phyloP scores from a whole-genome alignment of 2,329 filamentous ascomycete species.

The Cercospora citrullina region DNA sequence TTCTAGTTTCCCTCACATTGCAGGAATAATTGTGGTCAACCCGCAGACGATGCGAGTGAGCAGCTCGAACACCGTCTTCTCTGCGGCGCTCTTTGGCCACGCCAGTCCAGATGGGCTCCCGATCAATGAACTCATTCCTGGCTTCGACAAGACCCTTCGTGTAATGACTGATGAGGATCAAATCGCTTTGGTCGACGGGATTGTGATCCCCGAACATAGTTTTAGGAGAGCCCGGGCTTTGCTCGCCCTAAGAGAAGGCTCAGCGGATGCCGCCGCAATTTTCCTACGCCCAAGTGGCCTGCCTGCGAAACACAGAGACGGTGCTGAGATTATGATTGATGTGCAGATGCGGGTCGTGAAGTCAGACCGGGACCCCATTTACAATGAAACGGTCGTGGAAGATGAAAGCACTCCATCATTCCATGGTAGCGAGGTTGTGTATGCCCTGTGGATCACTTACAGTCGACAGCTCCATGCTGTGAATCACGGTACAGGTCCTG shows the following conservation, averaged over 20 bases:
- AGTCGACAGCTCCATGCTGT: slow-evolving; percentile 85
- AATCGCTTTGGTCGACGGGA: slow-evolving; percentile 81
- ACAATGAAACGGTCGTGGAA: slow-evolving; percentile 64
- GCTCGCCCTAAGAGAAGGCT: slow-evolving; percentile 78
- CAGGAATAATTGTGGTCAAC: slow-evolving; percentile 91
- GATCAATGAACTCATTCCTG: slow-evolving; percentile 78
- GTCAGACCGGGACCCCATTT: slow-evolving; percentile 67
- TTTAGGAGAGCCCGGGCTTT: slow-evolving; percentile 87
- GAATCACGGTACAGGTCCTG: slow-evolving; percentile 59
- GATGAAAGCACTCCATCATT: slow-evolving; percentile 59
- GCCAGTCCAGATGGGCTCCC: slow-evolving; percentile 76
- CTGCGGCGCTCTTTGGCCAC: slow-evolving; percentile 86
- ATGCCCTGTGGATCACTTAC: slow-evolving; percentile 96
- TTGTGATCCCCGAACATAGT: slow-evolving; percentile 93
- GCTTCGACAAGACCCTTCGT: slow-evolving; percentile 79
- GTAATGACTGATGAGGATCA: slow-evolving; percentile 85
- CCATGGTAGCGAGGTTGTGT: slow-evolving; percentile 74
- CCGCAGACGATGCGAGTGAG: slow-evolving; percentile 75
- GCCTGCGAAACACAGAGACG: slow-evolving; percentile 83
- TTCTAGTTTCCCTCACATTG: slow-evolving; percentile 95
- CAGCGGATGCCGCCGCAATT: slow-evolving; percentile 69
- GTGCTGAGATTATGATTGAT: slow-evolving; percentile 88
- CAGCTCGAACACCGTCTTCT: slow-evolving; percentile 94
- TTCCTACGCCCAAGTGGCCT: slow-evolving; percentile 85
- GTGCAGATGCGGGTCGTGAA: slow-evolving; percentile 95